phyloP scores from a whole-genome alignment of 768 basidiomycete species.

The Scleroderma bovista region DNA sequence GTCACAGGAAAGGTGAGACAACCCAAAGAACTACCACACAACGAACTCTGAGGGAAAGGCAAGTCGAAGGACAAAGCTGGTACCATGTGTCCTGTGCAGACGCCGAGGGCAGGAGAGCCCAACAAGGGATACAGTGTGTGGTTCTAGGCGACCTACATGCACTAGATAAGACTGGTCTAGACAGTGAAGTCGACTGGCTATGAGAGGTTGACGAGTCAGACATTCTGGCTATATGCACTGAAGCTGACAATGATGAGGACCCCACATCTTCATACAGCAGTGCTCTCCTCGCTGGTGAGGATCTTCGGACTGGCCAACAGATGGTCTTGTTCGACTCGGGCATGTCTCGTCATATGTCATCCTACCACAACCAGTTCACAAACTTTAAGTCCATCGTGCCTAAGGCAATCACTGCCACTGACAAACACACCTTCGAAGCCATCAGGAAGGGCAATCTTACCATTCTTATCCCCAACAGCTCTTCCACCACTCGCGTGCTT shows the following conservation, averaged over 20 bases:
- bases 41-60: too few species aligned
- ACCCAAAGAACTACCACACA: too few species aligned
- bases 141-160: not conserved
- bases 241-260: not conserved
- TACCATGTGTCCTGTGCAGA: too few species aligned
- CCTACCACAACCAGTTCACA: not conserved
- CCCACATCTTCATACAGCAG: not conserved
- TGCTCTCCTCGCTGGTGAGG: not conserved
- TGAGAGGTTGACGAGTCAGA: not conserved
- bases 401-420: conserved; percentile 16
- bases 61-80: not conserved
- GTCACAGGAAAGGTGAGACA: too few species aligned
- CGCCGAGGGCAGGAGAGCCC: not conserved
- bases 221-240: not conserved
- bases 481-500: not conserved
- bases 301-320: not conserved
- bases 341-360: not conserved
- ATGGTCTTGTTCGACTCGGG: not conserved
- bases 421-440: not conserved
- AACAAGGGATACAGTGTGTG: not conserved
- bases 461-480: conserved; percentile 18
- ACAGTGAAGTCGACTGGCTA: not conserved
- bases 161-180: too few species aligned
- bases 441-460: conserved; percentile 16
- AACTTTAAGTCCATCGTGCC: conserved; percentile 9